A percentile compares a stretch with the other conserved stretches of the same genome.
These are phyloP conservation scores for Diplotaxis tenuifolia DNA, from an alignment of 345 rosid genomes.

Conservation along the genomic window DNA sequence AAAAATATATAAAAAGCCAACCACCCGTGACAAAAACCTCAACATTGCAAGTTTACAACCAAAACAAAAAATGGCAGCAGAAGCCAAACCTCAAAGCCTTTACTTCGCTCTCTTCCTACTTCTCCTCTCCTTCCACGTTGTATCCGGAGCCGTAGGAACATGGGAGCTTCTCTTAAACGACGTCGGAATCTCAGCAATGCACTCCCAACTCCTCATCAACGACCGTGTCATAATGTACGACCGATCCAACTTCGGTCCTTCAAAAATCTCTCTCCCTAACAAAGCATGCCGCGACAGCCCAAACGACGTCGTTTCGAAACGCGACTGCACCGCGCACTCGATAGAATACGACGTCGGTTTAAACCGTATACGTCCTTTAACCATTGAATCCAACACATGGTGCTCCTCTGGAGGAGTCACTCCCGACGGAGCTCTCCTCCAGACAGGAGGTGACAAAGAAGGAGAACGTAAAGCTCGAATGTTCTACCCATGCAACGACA, in stretches of 20 bases:
- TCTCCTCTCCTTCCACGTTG: slow-evolving; percentile 1
- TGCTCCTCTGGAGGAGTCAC: slow-evolving; percentile 50
- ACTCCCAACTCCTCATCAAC: slow-evolving; percentile 76
- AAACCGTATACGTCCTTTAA: slow-evolving; percentile 47
- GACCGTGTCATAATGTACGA: slow-evolving; percentile 82
- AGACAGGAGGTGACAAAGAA: slow-evolving; percentile 62
- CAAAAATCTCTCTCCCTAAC: slow-evolving; percentile 61
- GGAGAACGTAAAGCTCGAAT: slow-evolving; percentile 57
- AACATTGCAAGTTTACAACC: slow-evolving; percentile 10
- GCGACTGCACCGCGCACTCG: slow-evolving; percentile 74
- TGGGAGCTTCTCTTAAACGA: slow-evolving; percentile 56
- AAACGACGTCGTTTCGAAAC: slow-evolving; percentile 1
- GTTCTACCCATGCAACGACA: slow-evolving; percentile 49
- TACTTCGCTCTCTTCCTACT: slow-evolving; percentile 21
- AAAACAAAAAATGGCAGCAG: slow-evolving; percentile 17
- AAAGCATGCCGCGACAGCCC: slow-evolving; percentile 58
- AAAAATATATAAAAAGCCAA: neutral
- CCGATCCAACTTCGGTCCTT: slow-evolving; percentile 73
- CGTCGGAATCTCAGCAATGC: slow-evolving; percentile 88
- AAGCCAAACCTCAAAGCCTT: slow-evolving; percentile 22
- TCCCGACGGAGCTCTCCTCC: slow-evolving; percentile 57
- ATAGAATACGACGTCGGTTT: slow-evolving; percentile 41
- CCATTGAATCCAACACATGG: slow-evolving; percentile 48
- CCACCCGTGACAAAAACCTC: slow-evolving; percentile 28
- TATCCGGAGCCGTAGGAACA: slow-evolving; percentile 49